These are phyloP conservation scores for Groenewaldozyma salmanticensis DNA, from an alignment of 805 yeast genomes.

Conservation along the genomic window DNA sequence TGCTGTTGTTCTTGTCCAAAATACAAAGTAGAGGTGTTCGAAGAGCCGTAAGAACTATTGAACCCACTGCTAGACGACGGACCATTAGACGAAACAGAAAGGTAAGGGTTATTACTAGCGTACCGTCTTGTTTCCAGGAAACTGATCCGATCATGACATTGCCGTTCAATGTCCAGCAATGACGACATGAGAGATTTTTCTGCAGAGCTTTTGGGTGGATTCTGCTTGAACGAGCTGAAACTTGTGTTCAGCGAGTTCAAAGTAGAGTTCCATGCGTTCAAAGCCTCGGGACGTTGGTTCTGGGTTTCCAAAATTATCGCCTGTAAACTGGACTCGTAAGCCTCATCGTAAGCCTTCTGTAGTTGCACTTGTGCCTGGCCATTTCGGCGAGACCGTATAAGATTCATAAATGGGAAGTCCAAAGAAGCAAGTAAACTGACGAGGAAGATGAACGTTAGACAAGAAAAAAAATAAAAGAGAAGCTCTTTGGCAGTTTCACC, in stretches of 20 bases:
- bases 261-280: conserved; percentile 29
- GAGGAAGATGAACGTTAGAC: not conserved
- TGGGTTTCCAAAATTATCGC: conserved; percentile 31
- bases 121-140: conserved; percentile 18
- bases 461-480: no score
- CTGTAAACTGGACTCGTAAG: conserved; percentile 32
- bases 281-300: conserved; percentile 26
- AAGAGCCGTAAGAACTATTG: no score
- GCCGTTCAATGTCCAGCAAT: conserved; percentile 31
- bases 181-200: conserved; percentile 28
- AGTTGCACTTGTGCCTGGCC: conserved; percentile 15
- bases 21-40: no score
- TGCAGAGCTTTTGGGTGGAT: conserved; percentile 25
- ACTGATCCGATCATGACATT: conserved; percentile 29
- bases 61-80: no score
- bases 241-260: conserved; percentile 25
- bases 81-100: no score
- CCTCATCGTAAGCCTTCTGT: conserved; percentile 32
- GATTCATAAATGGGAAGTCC: conserved; percentile 14
- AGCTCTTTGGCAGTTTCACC: no score
- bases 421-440: not conserved
- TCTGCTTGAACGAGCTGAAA: conserved; percentile 23
- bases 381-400: conserved; percentile 10
- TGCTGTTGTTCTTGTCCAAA: no score
- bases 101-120: no score